Percentiles rank a stretch among this genome's conserved stretches.
These are phyloP conservation scores for Protomyces inouyei DNA, from an alignment of 1,139 yeast species.

Conservation along the genomic window DNA sequence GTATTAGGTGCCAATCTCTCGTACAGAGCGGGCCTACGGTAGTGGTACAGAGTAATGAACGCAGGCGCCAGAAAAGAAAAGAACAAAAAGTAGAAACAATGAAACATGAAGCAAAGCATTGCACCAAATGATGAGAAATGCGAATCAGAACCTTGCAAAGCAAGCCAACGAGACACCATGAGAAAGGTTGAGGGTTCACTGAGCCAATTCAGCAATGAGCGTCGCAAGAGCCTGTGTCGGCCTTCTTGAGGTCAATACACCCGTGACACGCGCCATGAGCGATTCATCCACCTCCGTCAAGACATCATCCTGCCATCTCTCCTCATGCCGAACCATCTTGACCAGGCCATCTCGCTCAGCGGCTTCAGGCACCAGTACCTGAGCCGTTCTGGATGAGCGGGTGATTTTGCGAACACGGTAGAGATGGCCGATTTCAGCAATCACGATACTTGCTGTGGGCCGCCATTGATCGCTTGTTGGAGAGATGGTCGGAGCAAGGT, in stretches of 20 bases:
- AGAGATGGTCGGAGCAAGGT: neutral
- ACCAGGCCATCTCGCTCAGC: neutral
- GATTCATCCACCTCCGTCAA: constrained; percentile 15
- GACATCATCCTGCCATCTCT: constrained; percentile 16
- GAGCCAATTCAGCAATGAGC: neutral
- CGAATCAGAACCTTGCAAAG: neutral
- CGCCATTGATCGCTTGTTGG: neutral
- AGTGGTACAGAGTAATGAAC: neutral
- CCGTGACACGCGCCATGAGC: neutral
- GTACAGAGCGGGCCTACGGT: neutral
- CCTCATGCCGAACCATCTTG: neutral
- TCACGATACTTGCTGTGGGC: constrained; percentile 6
- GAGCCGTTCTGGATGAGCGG: neutral
- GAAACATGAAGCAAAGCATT: neutral
- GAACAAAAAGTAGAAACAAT: neutral
- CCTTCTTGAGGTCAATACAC: neutral
- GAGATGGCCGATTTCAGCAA: constrained; percentile 16
- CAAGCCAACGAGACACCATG: neutral
- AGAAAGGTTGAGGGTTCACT: neutral
- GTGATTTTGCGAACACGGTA: constrained; percentile 21
- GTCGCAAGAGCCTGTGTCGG: neutral
- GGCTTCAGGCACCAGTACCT: neutral
- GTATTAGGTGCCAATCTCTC: neutral
- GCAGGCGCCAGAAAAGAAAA: neutral
- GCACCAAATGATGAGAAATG: neutral